A percentile compares a stretch with the other conserved stretches of the same genome.
Evolutionary conservation across 257 asterid species (phyloP).

Genomic region (Handroanthus guayacan): DNA sequence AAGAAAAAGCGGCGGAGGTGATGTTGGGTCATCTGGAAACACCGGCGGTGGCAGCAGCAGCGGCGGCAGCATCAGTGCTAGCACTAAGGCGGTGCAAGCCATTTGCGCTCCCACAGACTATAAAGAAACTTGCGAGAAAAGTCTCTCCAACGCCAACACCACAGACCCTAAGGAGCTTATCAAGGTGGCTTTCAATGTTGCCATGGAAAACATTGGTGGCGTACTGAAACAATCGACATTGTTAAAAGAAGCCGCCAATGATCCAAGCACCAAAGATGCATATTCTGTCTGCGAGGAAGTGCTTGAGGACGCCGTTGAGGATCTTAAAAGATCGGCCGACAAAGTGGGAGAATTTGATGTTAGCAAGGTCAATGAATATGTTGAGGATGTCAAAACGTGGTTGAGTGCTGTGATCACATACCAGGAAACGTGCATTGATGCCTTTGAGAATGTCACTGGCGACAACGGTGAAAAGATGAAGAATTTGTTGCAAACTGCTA

Average conservation of each 20-base stretch:
- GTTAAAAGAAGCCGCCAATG: background rate
- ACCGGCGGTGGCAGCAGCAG: background rate
- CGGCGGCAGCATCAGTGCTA: background rate
- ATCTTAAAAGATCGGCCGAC: background rate
- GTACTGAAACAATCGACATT: constrained; percentile 32
- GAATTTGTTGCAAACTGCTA: background rate
- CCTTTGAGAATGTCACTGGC: constrained; percentile 8
- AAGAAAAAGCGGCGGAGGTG: background rate
- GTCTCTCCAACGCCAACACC: constrained; percentile 57
- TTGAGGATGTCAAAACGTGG: background rate
- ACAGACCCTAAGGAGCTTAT: constrained; percentile 64
- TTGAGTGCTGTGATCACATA: constrained; percentile 5
- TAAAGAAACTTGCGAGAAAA: constrained; percentile 55
- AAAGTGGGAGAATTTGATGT: background rate
- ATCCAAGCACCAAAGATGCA: background rate
- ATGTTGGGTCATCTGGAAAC: background rate
- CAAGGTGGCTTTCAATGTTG: constrained; percentile 47
- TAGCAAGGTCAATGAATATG: background rate
- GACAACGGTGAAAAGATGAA: constrained; percentile 18
- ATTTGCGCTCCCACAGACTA: constrained; percentile 70
- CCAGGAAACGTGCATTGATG: constrained; percentile 20
- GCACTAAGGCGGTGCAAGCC: constrained; percentile 47
- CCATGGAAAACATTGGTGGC: constrained; percentile 41
- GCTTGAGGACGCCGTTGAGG: background rate
- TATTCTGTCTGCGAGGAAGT: background rate